These are phyloP conservation scores for Taiozyma sp. DNA, from an alignment of 1,139 yeast species.

Conservation along the genomic window DNA sequence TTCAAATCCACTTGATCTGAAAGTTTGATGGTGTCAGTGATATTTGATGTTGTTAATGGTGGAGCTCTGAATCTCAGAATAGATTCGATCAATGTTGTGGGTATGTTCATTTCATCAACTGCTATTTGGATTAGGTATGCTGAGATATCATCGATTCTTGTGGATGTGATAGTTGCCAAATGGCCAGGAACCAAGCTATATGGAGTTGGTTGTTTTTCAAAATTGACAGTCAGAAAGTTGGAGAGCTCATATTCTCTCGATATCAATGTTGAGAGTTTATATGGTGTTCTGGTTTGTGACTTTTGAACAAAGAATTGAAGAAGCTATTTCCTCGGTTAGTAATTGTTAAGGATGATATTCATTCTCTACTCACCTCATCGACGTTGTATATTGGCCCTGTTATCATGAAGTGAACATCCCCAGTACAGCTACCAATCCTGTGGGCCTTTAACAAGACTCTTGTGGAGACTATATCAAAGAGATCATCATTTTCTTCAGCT, in stretches of 20 bases:
- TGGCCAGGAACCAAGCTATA: slow-evolving; percentile 11
- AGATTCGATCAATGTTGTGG: neutral
- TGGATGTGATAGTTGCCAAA: slow-evolving; percentile 2
- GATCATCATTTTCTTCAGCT: neutral
- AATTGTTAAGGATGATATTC: neutral
- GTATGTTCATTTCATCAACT: neutral
- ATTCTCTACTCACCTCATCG: neutral
- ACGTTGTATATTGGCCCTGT: slow-evolving; percentile 1
- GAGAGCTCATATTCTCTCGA: neutral
- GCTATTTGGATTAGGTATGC: neutral
- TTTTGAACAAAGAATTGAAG: neutral
- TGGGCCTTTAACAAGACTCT: neutral
- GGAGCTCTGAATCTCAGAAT: neutral
- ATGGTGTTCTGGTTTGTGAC: neutral
- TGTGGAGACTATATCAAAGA: neutral
- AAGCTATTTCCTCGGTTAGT: neutral
- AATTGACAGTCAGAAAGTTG: neutral
- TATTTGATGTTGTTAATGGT: neutral
- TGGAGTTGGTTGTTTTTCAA: neutral
- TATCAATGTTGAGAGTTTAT: slow-evolving; percentile 1
- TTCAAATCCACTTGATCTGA: neutral
- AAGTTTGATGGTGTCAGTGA: neutral
- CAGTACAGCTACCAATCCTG: slow-evolving; percentile 7
- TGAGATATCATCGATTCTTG: neutral
- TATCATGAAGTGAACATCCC: slow-evolving; percentile 4